phyloP scores from a whole-genome alignment of 2,329 filamentous ascomycete species.

The Tolypocladium endophyticum region DNA sequence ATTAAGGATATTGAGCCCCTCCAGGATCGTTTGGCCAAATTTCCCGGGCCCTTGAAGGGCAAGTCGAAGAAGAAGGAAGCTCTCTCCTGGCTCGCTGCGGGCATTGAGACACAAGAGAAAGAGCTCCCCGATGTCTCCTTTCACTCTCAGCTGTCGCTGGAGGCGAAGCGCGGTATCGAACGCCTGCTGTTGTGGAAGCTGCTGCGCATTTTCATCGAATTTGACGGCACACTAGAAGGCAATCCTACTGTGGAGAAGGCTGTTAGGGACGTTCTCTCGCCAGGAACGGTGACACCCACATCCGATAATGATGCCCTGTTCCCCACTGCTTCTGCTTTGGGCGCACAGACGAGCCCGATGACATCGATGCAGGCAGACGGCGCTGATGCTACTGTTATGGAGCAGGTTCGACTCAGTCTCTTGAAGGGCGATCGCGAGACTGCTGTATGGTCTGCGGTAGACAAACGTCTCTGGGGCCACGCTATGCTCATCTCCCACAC shows the following conservation, averaged over 20 bases:
- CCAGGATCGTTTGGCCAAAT: conserved; percentile 63
- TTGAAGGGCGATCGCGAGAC: conserved; percentile 77
- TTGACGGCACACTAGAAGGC: conserved; percentile 75
- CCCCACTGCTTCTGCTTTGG: conserved; percentile 11
- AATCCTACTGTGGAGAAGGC: conserved; percentile 61
- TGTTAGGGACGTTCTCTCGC: conserved; percentile 64
- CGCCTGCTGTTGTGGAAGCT: conserved; percentile 82
- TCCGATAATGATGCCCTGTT: conserved; percentile 15
- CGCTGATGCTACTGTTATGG: conserved; percentile 57
- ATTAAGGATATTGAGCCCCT: conserved; percentile 65
- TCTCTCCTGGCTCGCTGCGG: conserved; percentile 65
- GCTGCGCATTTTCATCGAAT: conserved; percentile 68
- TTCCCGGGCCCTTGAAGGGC: conserved; percentile 79
- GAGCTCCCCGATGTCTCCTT: conserved; percentile 38
- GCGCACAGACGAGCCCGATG: conserved; percentile 12
- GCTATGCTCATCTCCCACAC: conserved; percentile 79
- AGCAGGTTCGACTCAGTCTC: conserved; percentile 62
- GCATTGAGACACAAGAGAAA: conserved; percentile 64
- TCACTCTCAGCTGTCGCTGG: conserved; percentile 40
- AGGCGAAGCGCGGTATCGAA: conserved; percentile 66
- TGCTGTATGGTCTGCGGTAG: conserved; percentile 86
- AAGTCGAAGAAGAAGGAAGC: conserved; percentile 97
- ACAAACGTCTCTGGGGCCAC: conserved; percentile 92
- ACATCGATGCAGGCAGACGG: conserved; percentile 48
- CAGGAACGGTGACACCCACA: conserved; percentile 26